Base-by-base conservation (phyloP, 306 rosid genomes). In the Cucurbita maxima region DNA sequence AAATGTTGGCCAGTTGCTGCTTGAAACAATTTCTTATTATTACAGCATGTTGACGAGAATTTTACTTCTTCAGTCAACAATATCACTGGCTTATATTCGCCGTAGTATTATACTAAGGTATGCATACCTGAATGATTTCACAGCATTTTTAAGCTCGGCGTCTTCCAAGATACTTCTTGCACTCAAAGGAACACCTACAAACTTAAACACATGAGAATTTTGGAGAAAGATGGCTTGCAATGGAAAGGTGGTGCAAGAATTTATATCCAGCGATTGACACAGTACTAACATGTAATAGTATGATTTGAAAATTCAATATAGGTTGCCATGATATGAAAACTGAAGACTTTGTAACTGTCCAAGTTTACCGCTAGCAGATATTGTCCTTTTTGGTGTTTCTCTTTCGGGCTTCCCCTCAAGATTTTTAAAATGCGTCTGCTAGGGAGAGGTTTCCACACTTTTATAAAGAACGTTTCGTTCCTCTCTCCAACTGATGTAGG, bases 1-100 rank as follows among this genome's bases (percentile, higher is more conserved):
- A 82, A 93, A 88, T 68, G 97, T 93, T 61, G 96, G 98, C 96
- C 96, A 88, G 68, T 76, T 38, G 82, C 96, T 93, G 87, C 82
- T 78, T 5, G 7, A n/a, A 25, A 75, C 58, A 48, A 41, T 60
- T 55, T 12, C 25, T 16, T 61, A n/a, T 10, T 10, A 75, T 58
- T 43, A 44, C 55, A 19, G 25, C 25, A 25, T 25, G 25, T 25
- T 25, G 25, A 25, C 25, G 25, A 25, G 25, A 2, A 25, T 1
- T 25, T 25, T 25, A 25, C 25, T 25, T 25, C 25, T 25, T 25
- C 25, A 19, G 7, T n/a, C 71, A 63, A 63, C 53, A 44, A n/a
- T 18, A 18, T 41, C 69, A 62, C 0, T 20, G 37, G 22, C 37
- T 61, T 61, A 60, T 6, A 37, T 61, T 15, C 6, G 40, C 7